Percentiles rank a stretch among this genome's conserved stretches.
phyloP scores from a whole-genome alignment of 345 rosid genomes.

The Linum trigynum region DNA sequence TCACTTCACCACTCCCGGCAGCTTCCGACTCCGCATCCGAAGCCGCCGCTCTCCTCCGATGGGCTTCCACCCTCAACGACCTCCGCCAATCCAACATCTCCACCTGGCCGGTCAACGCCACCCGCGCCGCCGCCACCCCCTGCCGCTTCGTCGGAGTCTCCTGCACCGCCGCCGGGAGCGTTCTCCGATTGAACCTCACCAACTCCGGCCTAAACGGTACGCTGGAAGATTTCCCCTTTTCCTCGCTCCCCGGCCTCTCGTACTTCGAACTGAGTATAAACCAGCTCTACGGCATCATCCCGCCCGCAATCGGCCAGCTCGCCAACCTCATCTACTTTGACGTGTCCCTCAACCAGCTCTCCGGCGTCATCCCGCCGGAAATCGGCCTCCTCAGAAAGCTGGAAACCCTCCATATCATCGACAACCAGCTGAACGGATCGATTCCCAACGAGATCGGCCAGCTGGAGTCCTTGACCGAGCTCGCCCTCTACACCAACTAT shows the following conservation, averaged over 20 bases:
- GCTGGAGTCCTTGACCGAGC: constrained; percentile 6
- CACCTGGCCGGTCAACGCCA: background rate
- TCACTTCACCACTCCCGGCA: background rate
- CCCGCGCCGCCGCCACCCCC: background rate
- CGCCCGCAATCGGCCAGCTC: constrained; percentile 15
- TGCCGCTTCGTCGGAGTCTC: background rate
- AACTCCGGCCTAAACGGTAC: constrained; percentile 13
- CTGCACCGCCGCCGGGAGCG: background rate
- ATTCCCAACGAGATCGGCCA: constrained; percentile 15
- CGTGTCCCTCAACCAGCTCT: constrained; percentile 1
- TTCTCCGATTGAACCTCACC: background rate
- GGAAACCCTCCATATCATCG: background rate
- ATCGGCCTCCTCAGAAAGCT: constrained; percentile 17
- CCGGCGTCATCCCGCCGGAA: constrained; percentile 12
- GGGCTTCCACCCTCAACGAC: background rate
- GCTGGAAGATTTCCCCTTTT: constrained; percentile 15
- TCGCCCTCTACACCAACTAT: constrained; percentile 13
- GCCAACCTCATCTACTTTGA: constrained; percentile 21
- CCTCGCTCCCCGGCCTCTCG: constrained; percentile 15
- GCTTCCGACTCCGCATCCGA: background rate
- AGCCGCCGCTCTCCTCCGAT: background rate
- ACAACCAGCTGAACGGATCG: constrained; percentile 11
- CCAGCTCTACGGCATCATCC: constrained; percentile 12
- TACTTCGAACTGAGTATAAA: constrained; percentile 12
- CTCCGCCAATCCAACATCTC: background rate